Evolutionary conservation across 495 filamentous ascomycete genomes (phyloP).

Genomic region (Penicillium roqueforti): DNA sequence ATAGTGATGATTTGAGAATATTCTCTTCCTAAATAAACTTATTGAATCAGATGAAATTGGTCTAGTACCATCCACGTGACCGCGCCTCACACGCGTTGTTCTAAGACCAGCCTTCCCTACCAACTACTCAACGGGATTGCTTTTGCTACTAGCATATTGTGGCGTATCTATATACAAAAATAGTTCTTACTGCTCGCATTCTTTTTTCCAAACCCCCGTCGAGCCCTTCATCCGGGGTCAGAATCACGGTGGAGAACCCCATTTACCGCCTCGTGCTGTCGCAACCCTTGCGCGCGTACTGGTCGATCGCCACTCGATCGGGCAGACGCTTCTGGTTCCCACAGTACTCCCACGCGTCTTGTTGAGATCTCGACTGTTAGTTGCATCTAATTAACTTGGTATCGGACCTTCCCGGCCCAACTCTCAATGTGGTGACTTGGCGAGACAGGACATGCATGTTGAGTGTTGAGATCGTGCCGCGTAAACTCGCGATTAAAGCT

Average conservation of each 20-base stretch:
- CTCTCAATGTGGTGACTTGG: slow-evolving; percentile 23
- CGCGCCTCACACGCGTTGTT: slow-evolving; percentile 39
- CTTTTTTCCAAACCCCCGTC: not conserved
- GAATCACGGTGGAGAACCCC: slow-evolving; percentile 5
- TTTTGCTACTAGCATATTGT: slow-evolving; percentile 9
- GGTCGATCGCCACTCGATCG: slow-evolving; percentile 27
- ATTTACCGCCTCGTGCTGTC: slow-evolving; percentile 24
- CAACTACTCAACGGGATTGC: slow-evolving; percentile 1
- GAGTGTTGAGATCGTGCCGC: slow-evolving; percentile 24
- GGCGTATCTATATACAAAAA: slow-evolving; percentile 6
- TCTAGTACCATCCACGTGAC: slow-evolving; percentile 30
- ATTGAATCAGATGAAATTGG: not conserved
- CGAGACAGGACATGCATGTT: slow-evolving; percentile 18
- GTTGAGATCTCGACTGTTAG: slow-evolving; percentile 22
- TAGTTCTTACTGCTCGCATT: not conserved
- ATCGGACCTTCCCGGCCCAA: slow-evolving; percentile 12
- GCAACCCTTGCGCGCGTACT: slow-evolving; percentile 25
- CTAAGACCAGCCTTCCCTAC: slow-evolving; percentile 15
- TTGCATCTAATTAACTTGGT: slow-evolving; percentile 9
- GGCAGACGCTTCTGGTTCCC: slow-evolving; percentile 20
- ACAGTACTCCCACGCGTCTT: slow-evolving; percentile 8
- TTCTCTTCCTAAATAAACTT: not conserved
- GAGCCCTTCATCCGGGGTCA: not conserved
- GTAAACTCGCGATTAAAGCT: slow-evolving; percentile 18
- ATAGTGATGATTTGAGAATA: not conserved